Evolutionary conservation across 1,284 basidiomycete species (phyloP), one percentile per base, ranked within the genome.

Genomic region (Peniophora sp.): DNA sequence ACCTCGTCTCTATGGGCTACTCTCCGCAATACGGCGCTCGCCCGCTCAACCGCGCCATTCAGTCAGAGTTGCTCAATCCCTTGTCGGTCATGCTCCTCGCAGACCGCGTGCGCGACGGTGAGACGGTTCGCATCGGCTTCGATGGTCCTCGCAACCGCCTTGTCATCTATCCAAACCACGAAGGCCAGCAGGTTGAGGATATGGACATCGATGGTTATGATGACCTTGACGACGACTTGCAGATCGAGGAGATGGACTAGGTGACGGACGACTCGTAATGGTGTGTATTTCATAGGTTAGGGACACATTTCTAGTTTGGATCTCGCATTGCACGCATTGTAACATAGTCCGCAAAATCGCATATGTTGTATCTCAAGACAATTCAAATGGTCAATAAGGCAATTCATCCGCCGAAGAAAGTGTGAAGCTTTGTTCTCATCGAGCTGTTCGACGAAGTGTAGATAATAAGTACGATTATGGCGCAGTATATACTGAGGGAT

Each of bases 61-160:
- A 97, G 68, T 85, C 81, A 61, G 92, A 98, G 65, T 75, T 99
- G 46, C 78, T 99, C 59, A 95, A 97, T 67, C 96, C 96, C 9
- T 72, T 99, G 44, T 93, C 92, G 17, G 74, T 90, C 54, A 79
- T 92, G 71, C 78, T 99, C 47, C 81, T 99, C 46, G 85, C 90
- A 36, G 92, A 90, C 57, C 79, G 83, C 48, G 73, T 97, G 51
- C 77, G 83, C 47, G 93, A 98, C 54, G 87, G 86, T 35, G 93
- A 97, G 67, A 75, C 67, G 0, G 88, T 91, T 8, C 69, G 71
- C 35, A 78, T 98, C 50, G 78, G 79, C 24, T 94, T 93, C 57
- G 93, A 99, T 62, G 81, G 87, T 15, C 83, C 86, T 27, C 79
- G 80, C 57, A 97, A 98, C 68, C 80, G 85, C 27, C 68, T 99